Conservation (phyloP, 768 basidiomycete species). For the Inosperma sp. region DNA sequence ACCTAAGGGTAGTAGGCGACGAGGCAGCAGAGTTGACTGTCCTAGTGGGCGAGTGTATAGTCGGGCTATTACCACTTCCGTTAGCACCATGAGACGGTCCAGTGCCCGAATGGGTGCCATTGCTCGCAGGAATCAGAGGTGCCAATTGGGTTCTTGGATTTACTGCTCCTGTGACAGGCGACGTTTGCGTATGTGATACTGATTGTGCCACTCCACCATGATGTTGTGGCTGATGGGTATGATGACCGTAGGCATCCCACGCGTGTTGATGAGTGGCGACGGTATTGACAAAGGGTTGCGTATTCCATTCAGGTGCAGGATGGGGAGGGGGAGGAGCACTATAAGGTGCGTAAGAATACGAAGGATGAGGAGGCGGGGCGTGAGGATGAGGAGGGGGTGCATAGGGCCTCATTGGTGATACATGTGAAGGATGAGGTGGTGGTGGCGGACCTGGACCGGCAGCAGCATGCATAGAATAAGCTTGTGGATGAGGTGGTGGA, state of each 20-base stretch:
- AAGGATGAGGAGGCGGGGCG: constrained; percentile 15
- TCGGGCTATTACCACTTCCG: not conserved
- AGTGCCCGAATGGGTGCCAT: not conserved
- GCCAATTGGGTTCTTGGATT: constrained; percentile 48
- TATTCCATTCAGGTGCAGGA: constrained; percentile 14
- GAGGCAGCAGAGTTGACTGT: not conserved
- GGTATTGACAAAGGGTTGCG: constrained; percentile 18
- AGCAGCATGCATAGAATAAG: constrained; percentile 10
- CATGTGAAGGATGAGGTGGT: constrained; percentile 10
- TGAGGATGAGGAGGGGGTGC: constrained; percentile 13
- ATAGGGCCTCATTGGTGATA: not conserved
- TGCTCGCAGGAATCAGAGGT: constrained; percentile 37
- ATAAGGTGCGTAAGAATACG: constrained; percentile 10
- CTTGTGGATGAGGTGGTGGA: constrained; percentile 21
- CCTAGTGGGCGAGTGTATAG: not conserved
- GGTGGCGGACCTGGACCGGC: constrained; percentile 12
- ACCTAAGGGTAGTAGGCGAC: constrained; percentile 22
- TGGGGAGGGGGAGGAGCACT: constrained; percentile 11
- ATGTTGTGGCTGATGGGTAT: constrained; percentile 13
- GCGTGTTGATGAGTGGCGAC: not conserved
- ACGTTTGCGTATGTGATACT: not conserved
- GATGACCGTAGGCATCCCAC: constrained; percentile 14
- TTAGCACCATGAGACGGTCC: not conserved
- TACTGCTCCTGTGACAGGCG: not conserved
- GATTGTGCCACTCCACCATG: constrained; percentile 6